Conservation (phyloP, 116 monocot genomes). For the Thalassia testudinum region DNA sequence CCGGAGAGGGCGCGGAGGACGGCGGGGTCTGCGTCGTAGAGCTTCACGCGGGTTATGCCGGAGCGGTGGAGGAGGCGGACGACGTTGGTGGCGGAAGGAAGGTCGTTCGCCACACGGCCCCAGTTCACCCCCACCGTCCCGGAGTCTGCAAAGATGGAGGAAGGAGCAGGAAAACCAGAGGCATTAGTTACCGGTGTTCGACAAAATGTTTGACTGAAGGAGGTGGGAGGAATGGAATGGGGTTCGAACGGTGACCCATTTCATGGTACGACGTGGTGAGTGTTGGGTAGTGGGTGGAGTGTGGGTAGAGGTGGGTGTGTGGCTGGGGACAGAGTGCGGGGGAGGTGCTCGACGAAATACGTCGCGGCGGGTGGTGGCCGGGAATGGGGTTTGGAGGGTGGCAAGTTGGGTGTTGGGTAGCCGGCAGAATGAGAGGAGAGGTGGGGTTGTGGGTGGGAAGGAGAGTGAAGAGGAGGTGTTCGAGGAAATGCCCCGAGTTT, state of each 20-base stretch:
- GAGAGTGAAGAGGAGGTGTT: too few species aligned
- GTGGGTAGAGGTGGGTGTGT: neutral
- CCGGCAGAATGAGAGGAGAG: neutral
- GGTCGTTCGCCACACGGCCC: slow-evolving; percentile 35
- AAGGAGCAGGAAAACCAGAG: neutral
- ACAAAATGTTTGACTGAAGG: too few species aligned
- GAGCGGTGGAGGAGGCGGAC: slow-evolving; percentile 16
- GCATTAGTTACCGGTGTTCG: too few species aligned
- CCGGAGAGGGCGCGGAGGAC: slow-evolving; percentile 23
- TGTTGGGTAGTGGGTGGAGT: neutral
- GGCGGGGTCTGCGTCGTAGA: slow-evolving; percentile 29
- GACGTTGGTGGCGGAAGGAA: slow-evolving; percentile 16
- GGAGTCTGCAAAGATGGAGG: slow-evolving; percentile 4
- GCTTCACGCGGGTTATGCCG: slow-evolving; percentile 15
- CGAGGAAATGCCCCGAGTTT: too few species aligned
- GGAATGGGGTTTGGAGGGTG: neutral
- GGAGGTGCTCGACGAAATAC: neutral
- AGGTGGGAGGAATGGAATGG: neutral
- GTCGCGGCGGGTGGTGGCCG: neutral
- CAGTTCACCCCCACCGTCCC: slow-evolving; percentile 29
- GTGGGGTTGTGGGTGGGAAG: neutral
- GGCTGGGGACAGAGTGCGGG: neutral
- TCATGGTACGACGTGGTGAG: neutral
- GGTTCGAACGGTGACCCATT: neutral
- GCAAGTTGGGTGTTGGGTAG: neutral